phyloP scores from a whole-genome alignment of 768 basidiomycete genomes.

The Lepiota brunneoincarnata region DNA sequence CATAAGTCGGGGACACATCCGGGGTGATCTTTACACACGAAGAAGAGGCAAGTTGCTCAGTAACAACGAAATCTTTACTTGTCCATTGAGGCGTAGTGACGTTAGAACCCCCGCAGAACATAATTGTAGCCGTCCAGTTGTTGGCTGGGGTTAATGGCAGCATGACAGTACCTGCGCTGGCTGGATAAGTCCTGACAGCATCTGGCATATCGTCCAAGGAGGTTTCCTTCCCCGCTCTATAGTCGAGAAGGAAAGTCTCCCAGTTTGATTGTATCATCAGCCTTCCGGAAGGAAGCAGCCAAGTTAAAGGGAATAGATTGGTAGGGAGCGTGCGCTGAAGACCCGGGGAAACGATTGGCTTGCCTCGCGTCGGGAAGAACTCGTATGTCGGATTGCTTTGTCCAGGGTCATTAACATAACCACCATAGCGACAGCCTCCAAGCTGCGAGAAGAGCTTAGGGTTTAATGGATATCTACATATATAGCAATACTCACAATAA shows the following conservation, averaged over 20 bases:
- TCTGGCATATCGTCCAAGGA: constrained; percentile 60
- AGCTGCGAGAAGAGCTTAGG: constrained; percentile 29
- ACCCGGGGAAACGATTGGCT: constrained; percentile 60
- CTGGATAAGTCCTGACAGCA: constrained; percentile 70
- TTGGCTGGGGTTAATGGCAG: constrained; percentile 77
- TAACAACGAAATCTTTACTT: constrained; percentile 40
- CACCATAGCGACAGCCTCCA: constrained; percentile 58
- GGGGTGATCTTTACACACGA: constrained; percentile 81
- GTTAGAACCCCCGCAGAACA: constrained; percentile 83
- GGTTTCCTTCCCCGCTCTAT: constrained; percentile 51
- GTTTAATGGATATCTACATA: not conserved
- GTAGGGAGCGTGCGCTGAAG: constrained; percentile 65
- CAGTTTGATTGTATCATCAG: constrained; percentile 62
- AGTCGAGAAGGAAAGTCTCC: constrained; percentile 62
- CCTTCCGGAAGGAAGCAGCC: constrained; percentile 64
- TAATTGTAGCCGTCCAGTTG: constrained; percentile 76
- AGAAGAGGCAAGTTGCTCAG: constrained; percentile 52
- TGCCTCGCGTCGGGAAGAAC: constrained; percentile 62
- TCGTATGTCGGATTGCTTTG: constrained; percentile 80
- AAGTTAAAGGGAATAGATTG: constrained; percentile 75
- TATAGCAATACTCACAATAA: constrained; percentile 45
- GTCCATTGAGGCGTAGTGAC: constrained; percentile 30
- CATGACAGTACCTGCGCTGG: constrained; percentile 73
- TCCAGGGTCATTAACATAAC: constrained; percentile 65
- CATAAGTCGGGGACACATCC: constrained; percentile 55